Evolutionary conservation across 495 filamentous ascomycete genomes (phyloP), one percentile per base, ranked within the genome.

Genomic region (Cryomyces minteri): DNA sequence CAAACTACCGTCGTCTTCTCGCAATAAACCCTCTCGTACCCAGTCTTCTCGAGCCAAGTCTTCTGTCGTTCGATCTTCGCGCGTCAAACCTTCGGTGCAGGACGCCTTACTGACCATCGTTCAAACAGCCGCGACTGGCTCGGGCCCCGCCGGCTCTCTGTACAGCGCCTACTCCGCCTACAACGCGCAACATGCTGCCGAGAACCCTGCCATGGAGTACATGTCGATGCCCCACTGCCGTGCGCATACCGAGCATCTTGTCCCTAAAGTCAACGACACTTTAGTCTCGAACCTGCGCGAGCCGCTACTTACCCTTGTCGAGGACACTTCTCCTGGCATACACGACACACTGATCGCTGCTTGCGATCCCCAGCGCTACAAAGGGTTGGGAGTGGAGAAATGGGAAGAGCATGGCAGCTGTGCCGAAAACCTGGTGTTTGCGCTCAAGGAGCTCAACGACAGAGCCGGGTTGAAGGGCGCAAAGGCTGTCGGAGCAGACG

Each of bases 281-380:
- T 49, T 65, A 4, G 50, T 61, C 37, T 55, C 57, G 1, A 65
- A 63, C 45, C 51, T 63, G 4, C 58, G 62, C 36, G 36, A 50
- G 9, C 60, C 62, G 3, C 55, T 65, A 31, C 47, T 65, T 18
- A 63, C 57, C 4, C 40, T 65, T 2, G 43, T 63, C 37, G 60
- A 63, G 49, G 61, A 65, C 43, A 61, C 60, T 4, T 53, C 53
- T 7, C 51, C 53, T 8, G 61, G 60, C 43, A 54, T 58, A 6
- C 62, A 65, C 50, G 62, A 65, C 43, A 65, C 61, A 6, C 49
- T 65, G n/a, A 60, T 61, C 8, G 54, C 60, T 5, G 62, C 62
- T 0, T 65, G 62, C 44, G 62, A 65, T 42, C 57, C 60, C 18
- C 48, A 42, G 9, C 38, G 54, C 9, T 64, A 64, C 51, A 38